Evolutionary conservation across 1,284 basidiomycete species (phyloP).

Genomic region (Dichomitus squalens): DNA sequence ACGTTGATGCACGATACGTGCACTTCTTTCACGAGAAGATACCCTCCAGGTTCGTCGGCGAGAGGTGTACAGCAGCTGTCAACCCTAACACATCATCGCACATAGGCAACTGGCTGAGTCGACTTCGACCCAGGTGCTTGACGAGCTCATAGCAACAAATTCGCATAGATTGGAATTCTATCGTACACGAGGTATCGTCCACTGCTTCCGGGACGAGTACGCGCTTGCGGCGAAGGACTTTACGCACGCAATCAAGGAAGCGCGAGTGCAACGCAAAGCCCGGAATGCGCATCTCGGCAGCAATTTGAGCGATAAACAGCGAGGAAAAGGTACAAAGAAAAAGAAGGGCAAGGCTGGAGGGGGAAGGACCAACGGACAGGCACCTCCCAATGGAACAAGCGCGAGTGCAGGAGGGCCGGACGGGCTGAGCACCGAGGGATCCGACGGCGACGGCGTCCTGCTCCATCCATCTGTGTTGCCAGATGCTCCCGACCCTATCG

Average conservation of each 20-base stretch:
- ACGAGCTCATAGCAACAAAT: conserved; percentile 69
- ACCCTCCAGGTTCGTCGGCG: conserved; percentile 69
- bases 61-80: not conserved
- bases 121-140: conserved; percentile 70
- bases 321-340: conserved; percentile 55
- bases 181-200: conserved; percentile 81
- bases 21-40: conserved; percentile 91
- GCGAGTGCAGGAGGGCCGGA: conserved; percentile 39
- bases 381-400: conserved; percentile 64
- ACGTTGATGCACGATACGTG: conserved; percentile 80
- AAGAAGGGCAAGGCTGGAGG: conserved; percentile 40
- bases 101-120: conserved; percentile 78
- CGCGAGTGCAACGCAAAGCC: conserved; percentile 66
- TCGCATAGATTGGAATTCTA: conserved; percentile 80
- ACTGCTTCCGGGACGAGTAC: conserved; percentile 84
- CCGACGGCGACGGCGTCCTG: conserved; percentile 51
- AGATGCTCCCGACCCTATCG: conserved; percentile 78
- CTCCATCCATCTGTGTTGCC: conserved; percentile 70
- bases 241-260: conserved; percentile 74
- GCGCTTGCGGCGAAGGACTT: conserved; percentile 72
- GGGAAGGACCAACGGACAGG: conserved; percentile 59
- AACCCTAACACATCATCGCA: not conserved
- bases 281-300: conserved; percentile 52
- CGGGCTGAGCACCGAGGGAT: conserved; percentile 43
- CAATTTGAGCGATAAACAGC: conserved; percentile 39